These are phyloP conservation scores for Cytospora mali DNA, from an alignment of 2,329 filamentous ascomycete species.

Conservation along the genomic window DNA sequence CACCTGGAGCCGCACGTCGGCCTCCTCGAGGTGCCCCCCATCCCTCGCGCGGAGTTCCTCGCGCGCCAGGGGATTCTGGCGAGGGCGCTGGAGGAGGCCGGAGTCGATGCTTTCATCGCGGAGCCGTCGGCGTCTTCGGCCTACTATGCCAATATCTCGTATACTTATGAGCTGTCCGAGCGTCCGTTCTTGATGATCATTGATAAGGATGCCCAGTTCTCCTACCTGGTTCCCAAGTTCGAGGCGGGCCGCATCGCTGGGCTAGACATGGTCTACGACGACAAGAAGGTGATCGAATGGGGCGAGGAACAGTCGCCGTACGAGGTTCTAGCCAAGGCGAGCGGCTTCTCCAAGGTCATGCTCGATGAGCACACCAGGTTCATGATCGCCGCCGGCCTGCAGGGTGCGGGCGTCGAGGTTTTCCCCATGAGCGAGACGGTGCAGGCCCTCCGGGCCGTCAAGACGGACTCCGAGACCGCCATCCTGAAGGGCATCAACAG, in stretches of 20 bases:
- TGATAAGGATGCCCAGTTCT: constrained; percentile 32
- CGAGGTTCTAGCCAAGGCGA: constrained; percentile 31
- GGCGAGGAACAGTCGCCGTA: constrained; percentile 35
- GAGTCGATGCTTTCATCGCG: constrained; percentile 36
- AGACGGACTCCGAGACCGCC: constrained; percentile 35
- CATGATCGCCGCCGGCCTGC: constrained; percentile 37
- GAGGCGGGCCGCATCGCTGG: constrained; percentile 36
- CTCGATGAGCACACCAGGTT: constrained; percentile 36
- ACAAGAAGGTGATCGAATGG: constrained; percentile 34
- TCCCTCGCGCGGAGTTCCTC: constrained; percentile 34
- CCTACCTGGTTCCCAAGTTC: constrained; percentile 36
- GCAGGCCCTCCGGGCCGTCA: constrained; percentile 34
- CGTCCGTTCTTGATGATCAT: constrained; percentile 36
- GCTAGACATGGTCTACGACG: constrained; percentile 36
- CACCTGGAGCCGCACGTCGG: constrained; percentile 31
- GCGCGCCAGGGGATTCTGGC: constrained; percentile 34
- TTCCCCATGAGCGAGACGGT: constrained; percentile 35
- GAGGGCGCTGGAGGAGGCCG: constrained; percentile 29
- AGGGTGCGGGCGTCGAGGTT: constrained; percentile 34
- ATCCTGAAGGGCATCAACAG: constrained; percentile 35
- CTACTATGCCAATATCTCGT: constrained; percentile 35
- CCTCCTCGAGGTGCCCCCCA: constrained; percentile 34
- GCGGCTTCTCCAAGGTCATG: constrained; percentile 34
- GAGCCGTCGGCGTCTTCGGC: constrained; percentile 35
- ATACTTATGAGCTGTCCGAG: constrained; percentile 34